Conservation (phyloP, 2,329 filamentous ascomycete species). For the Botrytis pseudocinerea region DNA sequence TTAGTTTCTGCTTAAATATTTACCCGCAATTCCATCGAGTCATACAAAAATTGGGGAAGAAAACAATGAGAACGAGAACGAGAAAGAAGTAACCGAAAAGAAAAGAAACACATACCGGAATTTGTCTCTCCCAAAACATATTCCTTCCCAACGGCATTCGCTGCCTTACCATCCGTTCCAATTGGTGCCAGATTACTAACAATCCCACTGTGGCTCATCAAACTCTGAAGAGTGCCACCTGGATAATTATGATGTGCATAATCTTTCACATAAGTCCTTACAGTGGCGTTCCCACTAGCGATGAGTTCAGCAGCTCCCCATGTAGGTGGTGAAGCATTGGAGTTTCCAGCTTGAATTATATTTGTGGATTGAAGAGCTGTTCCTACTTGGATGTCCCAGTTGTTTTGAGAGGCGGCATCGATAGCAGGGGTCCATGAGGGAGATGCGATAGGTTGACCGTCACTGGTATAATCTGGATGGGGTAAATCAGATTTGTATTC, state of each 20-base stretch:
- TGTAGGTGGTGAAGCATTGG: slow-evolving; percentile 34
- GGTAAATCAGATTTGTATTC: slow-evolving; percentile 5
- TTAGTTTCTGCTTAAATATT: not conserved
- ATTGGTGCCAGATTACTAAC: slow-evolving; percentile 32
- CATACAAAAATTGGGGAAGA: not conserved
- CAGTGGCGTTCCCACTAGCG: slow-evolving; percentile 31
- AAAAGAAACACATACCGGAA: slow-evolving; percentile 42
- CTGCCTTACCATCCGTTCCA: slow-evolving; percentile 33
- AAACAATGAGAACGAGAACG: not conserved
- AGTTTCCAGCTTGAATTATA: slow-evolving; percentile 38
- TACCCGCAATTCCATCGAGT: not conserved
- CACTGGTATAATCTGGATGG: slow-evolving; percentile 40
- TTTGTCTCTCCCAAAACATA: slow-evolving; percentile 40
- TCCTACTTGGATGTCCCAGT: slow-evolving; percentile 35
- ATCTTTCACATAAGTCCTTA: slow-evolving; percentile 34
- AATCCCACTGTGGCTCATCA: slow-evolving; percentile 38
- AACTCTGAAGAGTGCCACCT: slow-evolving; percentile 41
- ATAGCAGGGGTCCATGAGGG: slow-evolving; percentile 33
- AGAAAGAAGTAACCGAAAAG: not conserved
- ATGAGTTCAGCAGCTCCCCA: slow-evolving; percentile 38
- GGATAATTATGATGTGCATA: slow-evolving; percentile 43
- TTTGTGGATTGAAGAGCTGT: slow-evolving; percentile 25
- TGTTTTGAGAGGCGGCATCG: slow-evolving; percentile 36
- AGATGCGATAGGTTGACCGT: slow-evolving; percentile 38
- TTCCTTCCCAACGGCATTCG: slow-evolving; percentile 31